phyloP scores from a whole-genome alignment of 192 early-diverging fungal genomes.

The Backusella tarrabulga region DNA sequence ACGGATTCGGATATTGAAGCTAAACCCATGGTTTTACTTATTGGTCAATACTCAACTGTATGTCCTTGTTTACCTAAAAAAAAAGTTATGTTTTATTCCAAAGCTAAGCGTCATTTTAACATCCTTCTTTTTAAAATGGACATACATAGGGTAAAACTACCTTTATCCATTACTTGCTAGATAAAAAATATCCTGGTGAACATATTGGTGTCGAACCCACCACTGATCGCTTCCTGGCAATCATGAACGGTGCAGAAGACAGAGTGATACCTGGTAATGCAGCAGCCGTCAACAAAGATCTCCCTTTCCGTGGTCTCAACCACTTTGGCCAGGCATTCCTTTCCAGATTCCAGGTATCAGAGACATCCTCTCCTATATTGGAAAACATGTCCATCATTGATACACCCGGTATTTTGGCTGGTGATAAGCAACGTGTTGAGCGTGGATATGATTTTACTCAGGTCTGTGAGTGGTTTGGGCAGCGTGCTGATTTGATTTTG shows the following conservation, averaged over 20 bases:
- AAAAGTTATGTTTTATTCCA: not conserved
- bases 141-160: constrained; percentile 73
- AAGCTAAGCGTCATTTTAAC: not conserved
- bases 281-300: constrained; percentile 75
- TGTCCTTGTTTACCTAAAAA: constrained; percentile 5
- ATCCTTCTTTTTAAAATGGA: not conserved
- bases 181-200: constrained; percentile 76
- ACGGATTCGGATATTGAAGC: constrained; percentile 81
- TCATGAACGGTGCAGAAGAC: constrained; percentile 72
- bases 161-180: constrained; percentile 76
- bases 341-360: constrained; percentile 67
- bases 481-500: constrained; percentile 79
- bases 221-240: constrained; percentile 84
- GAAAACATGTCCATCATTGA: constrained; percentile 86
- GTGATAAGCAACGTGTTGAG: constrained; percentile 80
- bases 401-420: constrained; percentile 88
- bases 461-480: constrained; percentile 86
- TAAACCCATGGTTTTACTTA: constrained; percentile 82
- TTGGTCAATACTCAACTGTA: constrained; percentile 87
- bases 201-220: constrained; percentile 88
- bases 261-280: constrained; percentile 87
- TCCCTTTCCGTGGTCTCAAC: constrained; percentile 81
- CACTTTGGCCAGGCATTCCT: constrained; percentile 81
- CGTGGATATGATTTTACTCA: constrained; percentile 81
- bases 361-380: constrained; percentile 71